These are phyloP conservation scores for Fonsecaea pugnacius DNA, from an alignment of 2,329 filamentous ascomycete genomes.

Conservation along the genomic window DNA sequence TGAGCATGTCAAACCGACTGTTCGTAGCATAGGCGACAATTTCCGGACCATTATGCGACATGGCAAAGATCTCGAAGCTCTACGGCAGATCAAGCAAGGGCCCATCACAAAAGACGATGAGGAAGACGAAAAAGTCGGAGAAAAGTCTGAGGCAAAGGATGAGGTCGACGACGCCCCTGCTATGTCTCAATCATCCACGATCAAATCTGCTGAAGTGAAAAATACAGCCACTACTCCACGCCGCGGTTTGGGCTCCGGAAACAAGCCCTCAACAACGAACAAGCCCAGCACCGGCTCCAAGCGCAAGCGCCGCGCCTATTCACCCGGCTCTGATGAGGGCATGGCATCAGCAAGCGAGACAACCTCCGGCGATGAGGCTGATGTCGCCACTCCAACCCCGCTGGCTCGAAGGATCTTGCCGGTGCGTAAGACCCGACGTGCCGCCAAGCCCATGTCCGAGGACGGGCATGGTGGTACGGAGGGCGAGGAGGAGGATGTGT, in stretches of 20 bases:
- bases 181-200: background rate
- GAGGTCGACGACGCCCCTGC: background rate
- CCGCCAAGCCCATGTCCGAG: background rate
- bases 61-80: background rate
- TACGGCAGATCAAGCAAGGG: background rate
- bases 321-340: background rate
- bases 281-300: background rate
- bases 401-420: background rate
- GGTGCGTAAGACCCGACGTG: background rate
- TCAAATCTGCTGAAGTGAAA: background rate
- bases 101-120: background rate
- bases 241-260: background rate
- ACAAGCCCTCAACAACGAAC: background rate
- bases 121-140: background rate
- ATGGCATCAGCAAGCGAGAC: background rate
- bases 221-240: background rate
- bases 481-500: background rate
- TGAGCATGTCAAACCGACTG: background rate
- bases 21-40: background rate
- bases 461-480: background rate
- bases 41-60: background rate
- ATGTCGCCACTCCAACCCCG: background rate
- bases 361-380: slow-evolving; percentile 3
- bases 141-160: background rate
- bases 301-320: slow-evolving; percentile 5